Percentiles rank a stretch among this genome's conserved stretches.
Conservation (phyloP, 2,329 filamentous ascomycete species). For the Penicillium capsulatum region DNA sequence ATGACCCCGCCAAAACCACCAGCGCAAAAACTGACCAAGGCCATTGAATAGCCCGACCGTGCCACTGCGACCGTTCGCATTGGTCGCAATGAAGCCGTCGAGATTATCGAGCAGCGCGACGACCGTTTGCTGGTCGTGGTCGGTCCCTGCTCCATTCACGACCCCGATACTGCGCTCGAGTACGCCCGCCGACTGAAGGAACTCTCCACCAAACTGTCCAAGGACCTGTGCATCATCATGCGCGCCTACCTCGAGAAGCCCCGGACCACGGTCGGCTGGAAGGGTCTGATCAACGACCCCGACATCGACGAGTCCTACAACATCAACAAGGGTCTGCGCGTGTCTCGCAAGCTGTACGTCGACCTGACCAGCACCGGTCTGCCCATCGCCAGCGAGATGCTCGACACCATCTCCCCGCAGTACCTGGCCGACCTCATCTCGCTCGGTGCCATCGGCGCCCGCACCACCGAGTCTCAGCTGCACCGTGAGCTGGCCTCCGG, state of each 20-base stretch:
- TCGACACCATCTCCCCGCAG: slow-evolving; percentile 97
- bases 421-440: slow-evolving; percentile 95
- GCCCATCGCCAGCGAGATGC: slow-evolving; percentile 96
- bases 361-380: slow-evolving; percentile 83
- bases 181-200: slow-evolving; percentile 77
- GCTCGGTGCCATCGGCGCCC: slow-evolving; percentile 88
- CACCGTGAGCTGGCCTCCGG: slow-evolving; percentile 94
- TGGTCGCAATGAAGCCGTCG: slow-evolving; percentile 55
- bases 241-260: slow-evolving; percentile 99
- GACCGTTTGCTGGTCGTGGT: slow-evolving; percentile 92
- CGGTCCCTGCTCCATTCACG: slow-evolving; percentile 95
- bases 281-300: slow-evolving; percentile 97
- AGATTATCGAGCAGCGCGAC: slow-evolving; percentile 68
- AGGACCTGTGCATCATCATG: slow-evolving; percentile 91
- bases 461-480: slow-evolving; percentile 93
- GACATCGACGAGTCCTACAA: slow-evolving; percentile 96
- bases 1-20: slow-evolving; percentile 68
- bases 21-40: slow-evolving; percentile 39
- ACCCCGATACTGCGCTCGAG: slow-evolving; percentile 80
- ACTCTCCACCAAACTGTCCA: slow-evolving; percentile 71
- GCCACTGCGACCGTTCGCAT: slow-evolving; percentile 43
- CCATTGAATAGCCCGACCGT: slow-evolving; percentile 33
- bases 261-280: slow-evolving; percentile 97
- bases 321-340: slow-evolving; percentile 96
- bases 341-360: slow-evolving; percentile 88